phyloP scores from a whole-genome alignment of 2,329 filamentous ascomycete genomes.

The Penicillium aurantiogriseum region DNA sequence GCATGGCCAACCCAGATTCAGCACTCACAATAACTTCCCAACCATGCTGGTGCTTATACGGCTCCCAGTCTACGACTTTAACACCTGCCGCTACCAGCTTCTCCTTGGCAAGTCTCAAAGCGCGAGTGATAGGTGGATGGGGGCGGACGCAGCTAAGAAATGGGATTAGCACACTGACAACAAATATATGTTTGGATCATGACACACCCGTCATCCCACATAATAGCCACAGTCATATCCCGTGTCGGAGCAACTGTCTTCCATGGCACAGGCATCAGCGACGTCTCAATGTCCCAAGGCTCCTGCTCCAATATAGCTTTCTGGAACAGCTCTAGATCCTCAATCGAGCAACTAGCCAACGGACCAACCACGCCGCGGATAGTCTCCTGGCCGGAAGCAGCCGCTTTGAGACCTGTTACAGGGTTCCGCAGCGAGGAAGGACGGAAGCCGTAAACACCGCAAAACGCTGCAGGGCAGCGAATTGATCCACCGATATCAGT shows the following conservation, averaged over 20 bases:
- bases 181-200: neutral
- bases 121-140: constrained; percentile 52
- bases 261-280: constrained; percentile 45
- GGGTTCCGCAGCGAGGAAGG: constrained; percentile 41
- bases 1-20: neutral
- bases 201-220: constrained; percentile 60
- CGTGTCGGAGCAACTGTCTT: constrained; percentile 24
- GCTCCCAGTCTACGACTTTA: constrained; percentile 40
- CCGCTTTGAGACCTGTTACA: constrained; percentile 27
- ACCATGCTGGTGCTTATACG: constrained; percentile 34
- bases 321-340: constrained; percentile 41
- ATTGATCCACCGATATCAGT: constrained; percentile 51
- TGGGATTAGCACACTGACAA: neutral
- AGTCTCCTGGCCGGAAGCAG: constrained; percentile 37
- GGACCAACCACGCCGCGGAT: constrained; percentile 38
- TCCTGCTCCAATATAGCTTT: constrained; percentile 39
- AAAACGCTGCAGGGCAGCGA: constrained; percentile 46
- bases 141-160: constrained; percentile 55
- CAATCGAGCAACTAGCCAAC: constrained; percentile 27
- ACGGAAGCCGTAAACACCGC: constrained; percentile 46
- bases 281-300: constrained; percentile 46
- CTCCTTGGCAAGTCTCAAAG: constrained; percentile 20
- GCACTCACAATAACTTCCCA: constrained; percentile 36
- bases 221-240: constrained; percentile 52
- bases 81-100: constrained; percentile 46